Percentiles rank a stretch among this genome's conserved stretches.
Evolutionary conservation across 192 early-diverging fungal genomes (phyloP).

Genomic region (Podila clonocystis): DNA sequence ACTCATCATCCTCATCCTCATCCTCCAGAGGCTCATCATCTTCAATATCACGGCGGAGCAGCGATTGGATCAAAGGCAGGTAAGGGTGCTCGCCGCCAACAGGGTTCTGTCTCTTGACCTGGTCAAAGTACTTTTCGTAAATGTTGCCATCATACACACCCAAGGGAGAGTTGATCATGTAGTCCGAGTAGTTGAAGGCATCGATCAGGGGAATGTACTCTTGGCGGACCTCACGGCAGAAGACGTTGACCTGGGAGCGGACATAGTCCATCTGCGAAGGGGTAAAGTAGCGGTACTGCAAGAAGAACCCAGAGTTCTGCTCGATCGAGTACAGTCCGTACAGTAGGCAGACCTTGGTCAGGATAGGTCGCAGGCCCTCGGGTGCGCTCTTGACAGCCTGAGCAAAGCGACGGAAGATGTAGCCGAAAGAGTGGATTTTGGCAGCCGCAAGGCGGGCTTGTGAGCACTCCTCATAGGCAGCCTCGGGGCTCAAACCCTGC

Average conservation of each 20-base stretch:
- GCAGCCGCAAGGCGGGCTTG: slow-evolving; percentile 82
- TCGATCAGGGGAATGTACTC: slow-evolving; percentile 87
- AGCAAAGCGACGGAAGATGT: slow-evolving; percentile 84
- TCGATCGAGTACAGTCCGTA: slow-evolving; percentile 85
- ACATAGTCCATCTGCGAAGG: slow-evolving; percentile 75
- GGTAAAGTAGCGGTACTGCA: slow-evolving; percentile 84
- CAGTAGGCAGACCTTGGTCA: slow-evolving; percentile 76
- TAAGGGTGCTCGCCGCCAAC: slow-evolving; percentile 67
- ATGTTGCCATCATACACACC: slow-evolving; percentile 87
- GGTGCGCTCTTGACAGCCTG: slow-evolving; percentile 75
- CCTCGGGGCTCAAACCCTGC: slow-evolving; percentile 75
- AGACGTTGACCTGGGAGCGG: slow-evolving; percentile 66
- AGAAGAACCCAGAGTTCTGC: slow-evolving; percentile 83
- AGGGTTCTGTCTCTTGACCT: slow-evolving; percentile 81
- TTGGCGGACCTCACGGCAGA: slow-evolving; percentile 73
- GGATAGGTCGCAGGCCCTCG: slow-evolving; percentile 65
- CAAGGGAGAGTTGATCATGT: slow-evolving; percentile 87
- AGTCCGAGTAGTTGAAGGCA: slow-evolving; percentile 88
- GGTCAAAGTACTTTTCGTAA: slow-evolving; percentile 85
- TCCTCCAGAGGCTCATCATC: slow-evolving; percentile 63
- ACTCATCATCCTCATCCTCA: slow-evolving; percentile 67
- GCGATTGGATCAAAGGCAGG: slow-evolving; percentile 82
- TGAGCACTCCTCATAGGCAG: slow-evolving; percentile 87
- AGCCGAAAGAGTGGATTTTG: slow-evolving; percentile 82
- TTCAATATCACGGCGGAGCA: slow-evolving; percentile 66